Conservation (phyloP, 495 filamentous ascomycete species). For the Talaromyces wortmannii region DNA sequence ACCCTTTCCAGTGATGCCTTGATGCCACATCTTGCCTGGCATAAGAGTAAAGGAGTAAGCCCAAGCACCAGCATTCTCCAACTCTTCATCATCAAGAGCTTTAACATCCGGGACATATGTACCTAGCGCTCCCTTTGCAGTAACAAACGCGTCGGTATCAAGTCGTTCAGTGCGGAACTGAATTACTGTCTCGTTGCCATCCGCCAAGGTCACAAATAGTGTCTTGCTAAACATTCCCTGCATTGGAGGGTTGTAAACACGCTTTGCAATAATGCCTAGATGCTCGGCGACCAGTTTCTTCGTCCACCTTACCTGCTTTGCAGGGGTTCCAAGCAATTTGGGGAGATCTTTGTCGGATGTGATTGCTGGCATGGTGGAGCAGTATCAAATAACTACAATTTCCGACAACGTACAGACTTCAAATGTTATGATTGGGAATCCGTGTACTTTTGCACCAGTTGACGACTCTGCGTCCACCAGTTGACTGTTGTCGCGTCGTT, state of each 20-base stretch:
- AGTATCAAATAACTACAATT: background rate
- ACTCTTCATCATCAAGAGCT: constrained; percentile 15
- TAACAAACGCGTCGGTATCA: constrained; percentile 13
- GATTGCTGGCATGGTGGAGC: constrained; percentile 12
- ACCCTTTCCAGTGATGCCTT: constrained; percentile 13
- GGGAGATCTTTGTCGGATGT: constrained; percentile 18
- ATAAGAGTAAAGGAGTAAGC: constrained; percentile 19
- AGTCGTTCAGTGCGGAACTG: constrained; percentile 23
- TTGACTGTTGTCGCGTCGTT: no score
- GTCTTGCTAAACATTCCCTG: constrained; percentile 26
- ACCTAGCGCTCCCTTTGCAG: constrained; percentile 16
- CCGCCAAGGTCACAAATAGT: constrained; percentile 15
- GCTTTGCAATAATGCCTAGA: constrained; percentile 16
- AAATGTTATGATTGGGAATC: no score
- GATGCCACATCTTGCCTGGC: constrained; percentile 17
- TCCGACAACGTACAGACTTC: background rate
- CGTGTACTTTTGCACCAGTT: no score
- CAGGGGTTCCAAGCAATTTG: constrained; percentile 17
- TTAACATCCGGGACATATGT: constrained; percentile 15
- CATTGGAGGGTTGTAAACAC: constrained; percentile 16
- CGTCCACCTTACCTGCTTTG: constrained; percentile 24
- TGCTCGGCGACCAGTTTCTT: constrained; percentile 20
- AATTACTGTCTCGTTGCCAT: constrained; percentile 18
- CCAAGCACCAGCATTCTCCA: constrained; percentile 13
- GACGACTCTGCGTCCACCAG: no score